Percentiles rank a stretch among this genome's conserved stretches.
These are phyloP conservation scores for Paracamarosporium sp. DNA, from an alignment of 2,329 filamentous ascomycete species.

Conservation along the genomic window DNA sequence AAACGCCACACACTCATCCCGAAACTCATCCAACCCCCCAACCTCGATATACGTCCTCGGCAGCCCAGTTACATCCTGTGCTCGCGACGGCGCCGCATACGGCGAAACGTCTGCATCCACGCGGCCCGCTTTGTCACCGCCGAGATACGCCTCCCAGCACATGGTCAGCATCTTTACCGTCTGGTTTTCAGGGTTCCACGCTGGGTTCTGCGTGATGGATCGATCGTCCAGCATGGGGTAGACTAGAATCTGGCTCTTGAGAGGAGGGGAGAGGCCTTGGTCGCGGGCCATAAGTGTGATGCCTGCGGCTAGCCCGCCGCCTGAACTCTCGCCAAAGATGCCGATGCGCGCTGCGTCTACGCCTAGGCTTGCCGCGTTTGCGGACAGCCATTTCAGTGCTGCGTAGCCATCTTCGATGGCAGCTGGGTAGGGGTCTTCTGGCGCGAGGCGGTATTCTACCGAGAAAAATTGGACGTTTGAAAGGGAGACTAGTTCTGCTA, in stretches of 20 bases:
- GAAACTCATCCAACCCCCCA: slow-evolving; percentile 53
- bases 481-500: slow-evolving; percentile 32
- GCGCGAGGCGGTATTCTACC: slow-evolving; percentile 22
- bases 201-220: slow-evolving; percentile 26
- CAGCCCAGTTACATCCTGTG: slow-evolving; percentile 37
- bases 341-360: slow-evolving; percentile 51
- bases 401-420: slow-evolving; percentile 48
- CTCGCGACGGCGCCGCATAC: slow-evolving; percentile 45
- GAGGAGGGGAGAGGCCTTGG: slow-evolving; percentile 30
- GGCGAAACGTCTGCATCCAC: not conserved
- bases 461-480: slow-evolving; percentile 16
- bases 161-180: slow-evolving; percentile 10
- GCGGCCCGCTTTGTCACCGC: not conserved
- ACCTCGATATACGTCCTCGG: slow-evolving; percentile 55
- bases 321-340: slow-evolving; percentile 54
- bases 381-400: slow-evolving; percentile 47
- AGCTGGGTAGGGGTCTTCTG: slow-evolving; percentile 10
- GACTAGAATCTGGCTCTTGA: slow-evolving; percentile 54
- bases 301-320: slow-evolving; percentile 52
- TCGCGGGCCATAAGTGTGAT: slow-evolving; percentile 51
- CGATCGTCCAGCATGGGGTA: slow-evolving; percentile 59
- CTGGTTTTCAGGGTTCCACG: slow-evolving; percentile 40
- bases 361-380: slow-evolving; percentile 46
- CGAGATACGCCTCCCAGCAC: slow-evolving; percentile 24
- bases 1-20: slow-evolving; percentile 51